Base-by-base conservation (phyloP, 768 basidiomycete genomes). In the Cyclocybe aegerita region DNA sequence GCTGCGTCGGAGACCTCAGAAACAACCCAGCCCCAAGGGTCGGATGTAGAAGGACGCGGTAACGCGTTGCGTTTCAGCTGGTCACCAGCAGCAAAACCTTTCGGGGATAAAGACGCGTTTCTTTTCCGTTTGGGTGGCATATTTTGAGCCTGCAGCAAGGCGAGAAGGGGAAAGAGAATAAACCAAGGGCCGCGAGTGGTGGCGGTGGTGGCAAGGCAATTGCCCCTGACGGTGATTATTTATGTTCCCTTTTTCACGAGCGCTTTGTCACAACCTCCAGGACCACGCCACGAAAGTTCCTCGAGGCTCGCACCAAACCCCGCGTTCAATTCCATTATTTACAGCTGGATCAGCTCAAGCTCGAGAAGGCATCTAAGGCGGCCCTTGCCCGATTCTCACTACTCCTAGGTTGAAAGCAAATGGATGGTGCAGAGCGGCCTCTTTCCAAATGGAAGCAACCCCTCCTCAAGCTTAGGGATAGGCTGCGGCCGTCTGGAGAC, bases 21-120 rank as follows among this genome's bases (percentile, higher is more conserved):
- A 43, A 79, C 83, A 44, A 91, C 86, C 92, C 92, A 95, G 43
- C 77, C 78, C 92, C 92, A 93, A n/a, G 79, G 69, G 31, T 79
- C 74, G 48, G 73, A 65, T 37, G 49, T 34, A 42, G 53, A 43
- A 37, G 69, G 68, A 23, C 71, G 69, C n/a, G 76, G 67, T 11
- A 82, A 72, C 47, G 75, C 76, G 50, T 73, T 70, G 44, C 83
- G 79, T 58, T 83, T 85, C 57, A 88, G 75, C 16, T 74, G 73
- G 69, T 88, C 81, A 15, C 85, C 86, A 29, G 85, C 73, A 41
- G 72, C 67, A 34, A 86, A 74, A 16, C 85, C 87, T 58, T 77
- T 78, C 10, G 67, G 55, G 17, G 68, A 39, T 4, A 76, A 67
- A 12, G 77, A 76, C 49, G 66, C 60, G 65, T 75, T 82, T 61